phyloP scores from a whole-genome alignment of 805 yeast species.

The Cyberlindnera suaveolens region DNA sequence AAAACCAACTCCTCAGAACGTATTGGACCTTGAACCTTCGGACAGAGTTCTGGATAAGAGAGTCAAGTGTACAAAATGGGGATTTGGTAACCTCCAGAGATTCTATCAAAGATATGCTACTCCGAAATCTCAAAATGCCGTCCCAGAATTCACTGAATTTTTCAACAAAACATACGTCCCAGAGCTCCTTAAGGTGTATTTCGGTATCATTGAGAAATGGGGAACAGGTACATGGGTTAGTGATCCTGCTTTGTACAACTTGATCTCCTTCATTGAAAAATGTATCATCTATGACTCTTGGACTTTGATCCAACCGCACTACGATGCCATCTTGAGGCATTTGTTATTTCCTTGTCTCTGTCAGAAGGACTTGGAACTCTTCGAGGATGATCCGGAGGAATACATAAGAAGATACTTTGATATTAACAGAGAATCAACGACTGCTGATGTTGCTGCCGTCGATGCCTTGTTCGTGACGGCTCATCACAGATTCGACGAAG shows the following conservation, averaged over 20 bases:
- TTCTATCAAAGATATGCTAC: slow-evolving; percentile 54
- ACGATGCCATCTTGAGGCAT: slow-evolving; percentile 57
- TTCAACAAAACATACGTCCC: slow-evolving; percentile 61
- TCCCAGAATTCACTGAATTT: slow-evolving; percentile 46
- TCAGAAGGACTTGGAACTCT: slow-evolving; percentile 63
- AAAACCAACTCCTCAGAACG: slow-evolving; percentile 46
- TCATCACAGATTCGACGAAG: slow-evolving; percentile 45
- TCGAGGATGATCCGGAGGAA: slow-evolving; percentile 84
- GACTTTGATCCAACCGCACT: slow-evolving; percentile 56
- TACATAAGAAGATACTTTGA: slow-evolving; percentile 73
- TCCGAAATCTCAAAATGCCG: slow-evolving; percentile 28
- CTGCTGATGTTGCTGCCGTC: slow-evolving; percentile 79
- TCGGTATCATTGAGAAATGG: slow-evolving; percentile 40
- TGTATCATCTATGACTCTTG: slow-evolving; percentile 55
- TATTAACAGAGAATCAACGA: slow-evolving; percentile 50
- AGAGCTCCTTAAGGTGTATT: slow-evolving; percentile 56
- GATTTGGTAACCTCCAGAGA: slow-evolving; percentile 69
- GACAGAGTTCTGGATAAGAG: slow-evolving; percentile 42
- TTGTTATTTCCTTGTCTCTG: slow-evolving; percentile 73
- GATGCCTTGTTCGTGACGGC: slow-evolving; percentile 63
- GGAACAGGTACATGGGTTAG: slow-evolving; percentile 54
- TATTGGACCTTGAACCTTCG: slow-evolving; percentile 39
- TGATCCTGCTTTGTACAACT: slow-evolving; percentile 52
- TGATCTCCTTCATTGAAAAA: slow-evolving; percentile 59
- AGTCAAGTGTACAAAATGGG: slow-evolving; percentile 85